Base-by-base conservation (phyloP, 176 grass and related monocot species). In the Urochloa ruziziensis region DNA sequence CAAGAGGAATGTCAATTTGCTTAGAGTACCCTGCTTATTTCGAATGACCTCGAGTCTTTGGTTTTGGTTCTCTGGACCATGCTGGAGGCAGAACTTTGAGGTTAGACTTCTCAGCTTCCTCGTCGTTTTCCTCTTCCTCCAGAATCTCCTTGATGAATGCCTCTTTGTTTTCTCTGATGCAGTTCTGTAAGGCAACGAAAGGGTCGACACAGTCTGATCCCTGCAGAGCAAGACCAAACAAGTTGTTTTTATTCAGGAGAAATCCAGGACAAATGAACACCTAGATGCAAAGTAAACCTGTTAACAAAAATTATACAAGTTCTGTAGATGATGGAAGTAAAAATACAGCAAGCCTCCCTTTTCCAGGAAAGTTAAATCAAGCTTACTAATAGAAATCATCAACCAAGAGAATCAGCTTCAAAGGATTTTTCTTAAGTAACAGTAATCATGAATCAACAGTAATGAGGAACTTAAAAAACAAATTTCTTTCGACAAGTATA, bases 91-190 rank as follows among this genome's bases (percentile, higher is more conserved):
- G 61, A 15, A 93, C 81, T 59, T 83, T 75, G 65, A 76, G 79
- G 29, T 88, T 82, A 39, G 25, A 67, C 47, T 71, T 60, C 33
- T 78, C 56, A 74, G 63, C 67, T 72, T 87, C 84, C 6, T 82
- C 56, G 39, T 88, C 77, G 10, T 87, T 75, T 61, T 77, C 74
- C 14, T 88, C 83, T 61, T 90, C 88, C 9, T 81, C 84, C 30
- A 90, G 60, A 85, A 93, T 76, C 74, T 90, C 91, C 70, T 93
- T 93, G 21, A 85, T 87, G 84, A 93, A 93, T 73, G 91, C 76
- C 80, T 87, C 27, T 62, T 88, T 85, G 42, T 90, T 88, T 82
- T 62, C 70, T 81, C 90, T 70, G 62, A 93, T 93, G 88, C 91
- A 93, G 49, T 87, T 79, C 40, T 90, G 91, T 57, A 93, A 79